Percentiles rank a stretch among this genome's conserved stretches.
Conservation (phyloP, 139 green algal species). For the Edaphochlamys debaryana region DNA sequence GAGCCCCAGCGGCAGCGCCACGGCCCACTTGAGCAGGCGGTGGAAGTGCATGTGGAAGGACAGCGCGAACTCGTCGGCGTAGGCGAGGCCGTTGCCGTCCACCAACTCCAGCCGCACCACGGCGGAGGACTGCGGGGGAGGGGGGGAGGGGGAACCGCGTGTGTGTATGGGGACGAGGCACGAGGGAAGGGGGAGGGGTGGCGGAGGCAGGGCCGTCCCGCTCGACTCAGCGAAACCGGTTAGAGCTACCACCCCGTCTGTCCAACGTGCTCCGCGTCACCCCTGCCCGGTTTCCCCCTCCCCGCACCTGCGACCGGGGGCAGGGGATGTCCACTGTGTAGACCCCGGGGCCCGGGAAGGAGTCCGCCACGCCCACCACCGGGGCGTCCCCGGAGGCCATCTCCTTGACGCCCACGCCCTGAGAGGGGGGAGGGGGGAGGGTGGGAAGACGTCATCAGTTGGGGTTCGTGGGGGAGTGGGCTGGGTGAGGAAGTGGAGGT, state of each 20-base stretch:
- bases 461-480: background rate
- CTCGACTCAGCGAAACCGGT: too few species aligned
- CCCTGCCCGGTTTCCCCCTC: too few species aligned
- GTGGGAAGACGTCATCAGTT: too few species aligned
- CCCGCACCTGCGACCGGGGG: conserved; percentile 56
- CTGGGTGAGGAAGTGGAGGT: background rate
- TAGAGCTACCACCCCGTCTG: too few species aligned
- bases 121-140: conserved; percentile 56
- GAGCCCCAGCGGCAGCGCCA: conserved; percentile 59
- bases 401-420: conserved; percentile 74
- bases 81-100: conserved; percentile 71
- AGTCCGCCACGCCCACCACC: conserved; percentile 83
- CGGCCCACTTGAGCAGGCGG: conserved; percentile 75
- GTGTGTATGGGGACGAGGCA: too few species aligned
- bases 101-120: conserved; percentile 75
- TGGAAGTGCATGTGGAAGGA: conserved; percentile 97
- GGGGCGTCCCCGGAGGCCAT: conserved; percentile 80
- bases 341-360: conserved; percentile 69
- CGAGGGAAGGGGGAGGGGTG: too few species aligned
- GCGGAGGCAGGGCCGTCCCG: too few species aligned
- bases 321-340: conserved; percentile 85
- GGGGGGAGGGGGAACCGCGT: background rate
- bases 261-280: too few species aligned
- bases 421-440: background rate
- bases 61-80: conserved; percentile 87